phyloP scores from a whole-genome alignment of 78 protist species.

The Emiliania huxleyi region DNA sequence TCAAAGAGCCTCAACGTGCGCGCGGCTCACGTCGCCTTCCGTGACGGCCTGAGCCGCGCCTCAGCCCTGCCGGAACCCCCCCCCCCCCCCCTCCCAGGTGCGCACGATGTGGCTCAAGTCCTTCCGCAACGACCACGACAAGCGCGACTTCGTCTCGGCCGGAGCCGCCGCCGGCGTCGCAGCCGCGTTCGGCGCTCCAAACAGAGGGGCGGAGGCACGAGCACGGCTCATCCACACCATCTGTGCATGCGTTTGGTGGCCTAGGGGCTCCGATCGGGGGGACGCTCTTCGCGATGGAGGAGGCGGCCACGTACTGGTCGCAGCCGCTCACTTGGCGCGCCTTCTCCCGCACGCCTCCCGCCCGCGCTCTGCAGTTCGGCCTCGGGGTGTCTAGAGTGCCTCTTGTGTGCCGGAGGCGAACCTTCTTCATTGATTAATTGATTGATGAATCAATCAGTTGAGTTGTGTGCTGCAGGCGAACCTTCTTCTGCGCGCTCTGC shows the following conservation, averaged over 20 bases:
- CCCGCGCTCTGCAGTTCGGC: no score
- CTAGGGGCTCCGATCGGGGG: conserved; percentile 97
- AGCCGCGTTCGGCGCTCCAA: conserved; percentile 93
- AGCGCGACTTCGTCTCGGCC: conserved; percentile 77
- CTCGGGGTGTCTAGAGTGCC: no score
- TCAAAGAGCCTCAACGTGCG: conserved; percentile 26
- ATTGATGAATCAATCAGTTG: no score
- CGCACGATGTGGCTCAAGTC: neutral
- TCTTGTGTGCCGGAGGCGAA: no score
- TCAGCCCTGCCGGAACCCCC: no score
- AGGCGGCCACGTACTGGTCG: conserved; percentile 79
- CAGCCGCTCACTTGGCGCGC: conserved; percentile 83
- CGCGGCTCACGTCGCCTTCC: neutral
- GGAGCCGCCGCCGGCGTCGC: conserved; percentile 95
- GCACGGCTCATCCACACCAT: no score
- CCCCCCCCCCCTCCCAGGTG: no score
- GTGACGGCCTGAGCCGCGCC: neutral
- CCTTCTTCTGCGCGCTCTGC: conserved; percentile 52
- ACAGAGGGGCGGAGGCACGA: no score
- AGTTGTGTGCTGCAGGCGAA: no score
- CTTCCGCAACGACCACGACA: conserved; percentile 78
- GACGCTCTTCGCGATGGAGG: conserved; percentile 85
- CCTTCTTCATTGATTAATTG: no score
- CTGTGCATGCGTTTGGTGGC: neutral
- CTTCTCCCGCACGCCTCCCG: no score